Evolutionary conservation across 2,329 filamentous ascomycete species (phyloP), one percentile per base, ranked within the genome.

Genomic region (Exophiala sp.): DNA sequence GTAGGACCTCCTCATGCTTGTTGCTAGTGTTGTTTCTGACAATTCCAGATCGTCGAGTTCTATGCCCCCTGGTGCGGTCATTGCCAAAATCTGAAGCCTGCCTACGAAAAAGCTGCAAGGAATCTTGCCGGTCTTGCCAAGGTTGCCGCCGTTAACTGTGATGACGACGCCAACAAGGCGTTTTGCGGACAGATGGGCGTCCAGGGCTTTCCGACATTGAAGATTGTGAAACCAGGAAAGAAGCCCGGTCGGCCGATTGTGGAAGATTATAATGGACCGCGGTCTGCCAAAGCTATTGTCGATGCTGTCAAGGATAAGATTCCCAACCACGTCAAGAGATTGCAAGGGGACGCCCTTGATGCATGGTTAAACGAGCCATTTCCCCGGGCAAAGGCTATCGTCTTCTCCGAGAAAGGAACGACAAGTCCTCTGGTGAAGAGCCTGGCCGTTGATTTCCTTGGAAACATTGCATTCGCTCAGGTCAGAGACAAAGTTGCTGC

Each of bases 1-100:
- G 90, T 95, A 79, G 67, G 83, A 66, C 19, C 23, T 23, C 30
- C 16, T 10, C 7, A 14, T n/a, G 9, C 40, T n/a, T 29, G 4
- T 9, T 14, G 5, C 22, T 18, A 3, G 24, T 30, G 5, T 16
- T 30, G 13, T 9, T 6, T 3, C 40, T 29, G 23, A 24, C 23
- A 30, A 32, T 13, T 14, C 34, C 46, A 78, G 75, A 72, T 78
- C 58, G 69, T 78, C 60, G 75, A 77, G 74, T 97, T 97, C 77
- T 97, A 95, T 65, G 91, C 91, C 7, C 91, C 91, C 19, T 97
- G 91, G 91, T 97, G 93, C 64, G 93, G 91, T 35, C 93, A 97
- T 72, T 98, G 93, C 74, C 80, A 95, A 71, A 96, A 86, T 71
- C 84, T 98, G 63, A 90, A 96, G 72, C 91, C 90, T 2, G 87